Evolutionary conservation across 2,329 filamentous ascomycete genomes (phyloP).

Genomic region (Colletotrichum plurivorum): DNA sequence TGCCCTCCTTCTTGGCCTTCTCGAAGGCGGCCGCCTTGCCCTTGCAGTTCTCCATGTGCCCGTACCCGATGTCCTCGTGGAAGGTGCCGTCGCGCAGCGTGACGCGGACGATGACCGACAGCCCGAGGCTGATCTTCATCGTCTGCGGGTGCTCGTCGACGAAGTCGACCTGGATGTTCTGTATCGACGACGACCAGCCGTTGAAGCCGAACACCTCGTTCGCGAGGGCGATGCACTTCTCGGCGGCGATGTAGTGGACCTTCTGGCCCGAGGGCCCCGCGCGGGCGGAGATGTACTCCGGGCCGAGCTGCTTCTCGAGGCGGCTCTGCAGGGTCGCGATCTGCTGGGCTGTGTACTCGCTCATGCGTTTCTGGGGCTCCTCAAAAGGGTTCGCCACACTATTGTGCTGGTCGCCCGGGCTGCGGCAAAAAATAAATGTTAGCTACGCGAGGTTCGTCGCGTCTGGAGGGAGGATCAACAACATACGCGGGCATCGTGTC

Average conservation of each 20-base stretch:
- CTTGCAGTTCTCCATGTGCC: slow-evolving; percentile 95
- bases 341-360: slow-evolving; percentile 88
- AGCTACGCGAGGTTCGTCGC: slow-evolving; percentile 8
- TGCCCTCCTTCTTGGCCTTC: slow-evolving; percentile 98
- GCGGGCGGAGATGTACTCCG: slow-evolving; percentile 93
- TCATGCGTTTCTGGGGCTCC: slow-evolving; percentile 76
- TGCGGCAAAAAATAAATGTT: slow-evolving; percentile 51
- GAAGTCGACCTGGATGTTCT: slow-evolving; percentile 95
- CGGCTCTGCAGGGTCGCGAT: slow-evolving; percentile 89
- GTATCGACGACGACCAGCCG: slow-evolving; percentile 96
- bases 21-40: slow-evolving; percentile 97
- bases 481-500: slow-evolving; percentile 62
- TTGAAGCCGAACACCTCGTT: slow-evolving; percentile 98
- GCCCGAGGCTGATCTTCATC: slow-evolving; percentile 84
- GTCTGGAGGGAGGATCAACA: not conserved
- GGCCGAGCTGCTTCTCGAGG: slow-evolving; percentile 93
- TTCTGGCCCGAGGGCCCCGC: slow-evolving; percentile 86
- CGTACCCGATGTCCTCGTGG: slow-evolving; percentile 98
- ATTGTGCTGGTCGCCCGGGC: slow-evolving; percentile 78
- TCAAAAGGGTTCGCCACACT: slow-evolving; percentile 84
- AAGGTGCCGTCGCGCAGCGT: slow-evolving; percentile 95
- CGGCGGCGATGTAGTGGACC: slow-evolving; percentile 94
- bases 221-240: slow-evolving; percentile 95
- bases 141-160: slow-evolving; percentile 88
- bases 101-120: slow-evolving; percentile 92